Evolutionary conservation across 1,139 yeast genomes (phyloP), one percentile per base, ranked within the genome.

Genomic region (Saccharomyces pastorianus): DNA sequence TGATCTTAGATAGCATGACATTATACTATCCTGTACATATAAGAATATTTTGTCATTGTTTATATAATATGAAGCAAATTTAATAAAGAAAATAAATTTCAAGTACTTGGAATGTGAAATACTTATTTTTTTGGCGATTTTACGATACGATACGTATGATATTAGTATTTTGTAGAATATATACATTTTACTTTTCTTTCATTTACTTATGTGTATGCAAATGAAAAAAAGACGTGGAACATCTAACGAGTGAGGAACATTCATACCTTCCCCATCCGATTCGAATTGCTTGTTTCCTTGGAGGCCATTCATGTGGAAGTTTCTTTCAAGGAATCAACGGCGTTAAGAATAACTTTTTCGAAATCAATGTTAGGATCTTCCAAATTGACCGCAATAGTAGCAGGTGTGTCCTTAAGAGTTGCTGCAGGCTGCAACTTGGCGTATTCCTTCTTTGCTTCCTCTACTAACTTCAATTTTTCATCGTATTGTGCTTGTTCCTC

Each of bases 311-410:
- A 38, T 38, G 42, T 38, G 1, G 42, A 38, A 17, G 42, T 38
- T 38, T 38, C 42, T 11, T 38, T 38, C 42, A 38, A 38, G 42
- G 72, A 66, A 58, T 75, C 79, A 58, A 78, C 76, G 55, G 79
- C 78, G 56, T 75, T 71, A 64, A 77, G 66, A 57, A 79, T 74
- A 48, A 76, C 78, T 55, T 74, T 75, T 56, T 76, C 96, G 63
- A 87, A 78, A 72, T 91, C 97, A 72, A 89, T 81, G 77, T 89
- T 86, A 64, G 95, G 95, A 74, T 90, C 96, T 67, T 88, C 95
- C 73, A 91, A 80, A 75, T 89, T 84, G 64, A 88, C 76, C 13
- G 53, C 11, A 6, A 23, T 70, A 42, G 66, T 51, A 7, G 55
- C 49, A 48, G 64, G 61, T 34, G 68, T 64, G 14, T 64, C 62